These are phyloP conservation scores for Globisporangium spiculum DNA, from an alignment of 352 stramenopile genomes.

Conservation along the genomic window DNA sequence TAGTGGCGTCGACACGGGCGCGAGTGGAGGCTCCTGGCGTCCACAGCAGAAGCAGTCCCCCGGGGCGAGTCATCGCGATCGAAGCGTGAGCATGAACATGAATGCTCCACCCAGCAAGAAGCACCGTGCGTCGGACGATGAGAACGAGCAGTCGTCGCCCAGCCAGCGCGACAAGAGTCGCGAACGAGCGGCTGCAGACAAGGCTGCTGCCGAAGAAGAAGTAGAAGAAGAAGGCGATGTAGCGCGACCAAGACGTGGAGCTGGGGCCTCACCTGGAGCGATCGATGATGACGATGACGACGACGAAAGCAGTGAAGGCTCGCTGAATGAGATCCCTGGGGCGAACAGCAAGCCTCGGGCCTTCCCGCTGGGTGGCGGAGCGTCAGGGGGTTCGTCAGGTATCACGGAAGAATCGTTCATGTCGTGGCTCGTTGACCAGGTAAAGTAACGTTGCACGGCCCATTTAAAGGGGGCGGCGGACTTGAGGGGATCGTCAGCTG, in stretches of 20 bases:
- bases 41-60: constrained; percentile 11
- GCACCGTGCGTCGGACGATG: constrained; percentile 73
- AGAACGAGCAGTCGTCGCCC: constrained; percentile 39
- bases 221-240: not conserved
- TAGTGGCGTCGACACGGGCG: constrained; percentile 1
- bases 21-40: not conserved
- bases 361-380: constrained; percentile 2
- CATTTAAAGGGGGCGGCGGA: not conserved
- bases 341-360: not conserved
- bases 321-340: constrained; percentile 1
- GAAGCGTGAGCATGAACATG: constrained; percentile 72
- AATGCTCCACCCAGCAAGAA: constrained; percentile 73
- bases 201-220: not conserved
- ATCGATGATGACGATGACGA: constrained; percentile 15
- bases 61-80: constrained; percentile 35
- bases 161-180: constrained; percentile 13
- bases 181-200: not conserved
- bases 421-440: constrained; percentile 66
- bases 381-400: constrained; percentile 27
- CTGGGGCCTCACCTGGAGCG: not conserved
- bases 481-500: not conserved
- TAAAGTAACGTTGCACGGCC: not conserved
- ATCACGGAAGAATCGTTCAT: constrained; percentile 80
- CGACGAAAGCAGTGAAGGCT: constrained; percentile 5
- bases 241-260: constrained; percentile 6